These are phyloP conservation scores for Alternaria novae-zelandiae DNA, from an alignment of 2,329 filamentous ascomycete species.

Conservation along the genomic window DNA sequence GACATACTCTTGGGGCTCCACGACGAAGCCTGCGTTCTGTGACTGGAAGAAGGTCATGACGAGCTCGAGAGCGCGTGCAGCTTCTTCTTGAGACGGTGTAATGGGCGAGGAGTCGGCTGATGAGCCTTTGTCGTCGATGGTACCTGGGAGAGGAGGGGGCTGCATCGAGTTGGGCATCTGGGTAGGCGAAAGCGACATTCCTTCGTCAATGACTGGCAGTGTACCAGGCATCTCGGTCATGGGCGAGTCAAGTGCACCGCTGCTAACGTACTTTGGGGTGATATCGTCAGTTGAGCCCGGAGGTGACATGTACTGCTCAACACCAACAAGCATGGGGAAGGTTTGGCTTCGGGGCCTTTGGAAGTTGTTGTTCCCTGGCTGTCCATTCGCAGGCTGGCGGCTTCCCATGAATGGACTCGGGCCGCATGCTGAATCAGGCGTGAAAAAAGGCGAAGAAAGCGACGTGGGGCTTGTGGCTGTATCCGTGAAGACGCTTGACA, in stretches of 20 bases:
- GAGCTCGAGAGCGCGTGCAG: conserved; percentile 78
- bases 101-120: conserved; percentile 54
- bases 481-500: conserved; percentile 72
- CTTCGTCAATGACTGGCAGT: conserved; percentile 51
- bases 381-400: conserved; percentile 56
- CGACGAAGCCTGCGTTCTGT: conserved; percentile 70
- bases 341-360: conserved; percentile 87
- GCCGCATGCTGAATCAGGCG: conserved; percentile 71
- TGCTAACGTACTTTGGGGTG: conserved; percentile 60
- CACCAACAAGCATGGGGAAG: conserved; percentile 71
- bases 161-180: conserved; percentile 53
- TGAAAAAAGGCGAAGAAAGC: conserved; percentile 77
- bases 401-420: conserved; percentile 67
- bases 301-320: conserved; percentile 64
- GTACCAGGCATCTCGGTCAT: conserved; percentile 54
- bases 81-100: conserved; percentile 82
- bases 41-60: conserved; percentile 82
- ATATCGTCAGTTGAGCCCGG: conserved; percentile 59
- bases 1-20: conserved; percentile 79
- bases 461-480: conserved; percentile 73
- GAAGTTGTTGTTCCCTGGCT: conserved; percentile 61
- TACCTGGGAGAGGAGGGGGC: conserved; percentile 54
- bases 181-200: conserved; percentile 45
- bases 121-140: conserved; percentile 28
- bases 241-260: conserved; percentile 59